Base-by-base conservation (phyloP, 306 rosid species). In the Chamaecrista fasciculata region DNA sequence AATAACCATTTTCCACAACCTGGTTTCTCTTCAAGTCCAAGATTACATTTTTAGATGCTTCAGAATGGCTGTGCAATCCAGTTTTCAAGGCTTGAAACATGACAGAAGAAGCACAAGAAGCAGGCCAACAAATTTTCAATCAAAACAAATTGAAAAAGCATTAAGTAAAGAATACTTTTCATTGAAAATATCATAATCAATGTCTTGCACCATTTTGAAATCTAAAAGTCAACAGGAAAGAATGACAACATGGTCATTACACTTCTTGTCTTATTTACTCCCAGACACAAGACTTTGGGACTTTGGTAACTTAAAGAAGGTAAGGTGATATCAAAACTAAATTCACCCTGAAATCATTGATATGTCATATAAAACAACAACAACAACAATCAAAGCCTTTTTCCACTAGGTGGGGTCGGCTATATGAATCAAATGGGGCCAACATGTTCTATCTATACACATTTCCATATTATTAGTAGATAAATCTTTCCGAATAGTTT, bases 271-370 rank as follows among this genome's bases (percentile, higher is more conserved):
- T 24, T 39, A 26, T 68, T 25, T 55, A 51, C 20, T 46, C 72
- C 62, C 37, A 68, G 26, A 8, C 72, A 68, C 12, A 28, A 40
- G 36, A 73, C 18, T 16, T 7, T 12, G 15, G 51, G 43, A 10
- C 2, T 19, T 19, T 42, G 19, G 43, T 39, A 6, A 15, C 62
- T 23, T 68, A 73, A 79, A 69, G 31, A 26, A 72, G 28, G 16
- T 29, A 42, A 57, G 67, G 6, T 4, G 6, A 52, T 60, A 73
- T 5, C 28, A 21, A 12, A 37, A 48, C 43, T 33, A 67, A 25
- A 33, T 6, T 0, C 24, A 11, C 5, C 66, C 39, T 44, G 42
- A 46, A 49, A 15, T 19, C 29, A 10, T 39, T 9, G 19, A 6
- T 37, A 48, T 7, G 66, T 47, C 62, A 75, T 60, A 26, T n/a